Conservation (phyloP, 2,329 filamentous ascomycete genomes). For the Talaromyces marneffei region DNA sequence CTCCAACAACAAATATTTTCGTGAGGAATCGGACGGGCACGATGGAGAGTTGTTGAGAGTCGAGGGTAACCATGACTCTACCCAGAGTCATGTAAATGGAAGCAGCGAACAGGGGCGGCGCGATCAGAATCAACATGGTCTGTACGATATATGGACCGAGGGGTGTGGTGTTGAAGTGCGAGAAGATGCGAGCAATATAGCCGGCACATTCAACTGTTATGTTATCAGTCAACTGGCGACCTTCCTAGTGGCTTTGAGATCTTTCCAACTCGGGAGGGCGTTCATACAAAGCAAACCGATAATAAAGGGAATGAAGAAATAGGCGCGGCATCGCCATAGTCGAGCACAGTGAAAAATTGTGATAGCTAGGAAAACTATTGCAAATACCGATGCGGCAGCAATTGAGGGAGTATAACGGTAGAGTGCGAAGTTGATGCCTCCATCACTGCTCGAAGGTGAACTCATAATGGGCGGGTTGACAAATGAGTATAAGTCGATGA, state of each 20-base stretch:
- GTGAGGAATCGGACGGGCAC: slow-evolving; percentile 28
- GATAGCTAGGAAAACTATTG: neutral
- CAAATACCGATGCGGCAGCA: neutral
- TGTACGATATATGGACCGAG: neutral
- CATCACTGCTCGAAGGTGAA: neutral
- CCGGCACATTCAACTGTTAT: neutral
- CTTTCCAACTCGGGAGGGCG: neutral
- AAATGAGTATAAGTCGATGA: neutral
- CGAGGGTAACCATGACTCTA: slow-evolving; percentile 25
- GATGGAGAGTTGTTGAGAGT: slow-evolving; percentile 18
- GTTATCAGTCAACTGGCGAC: neutral
- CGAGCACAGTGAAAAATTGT: neutral
- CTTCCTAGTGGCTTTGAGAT: neutral
- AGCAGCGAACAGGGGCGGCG: slow-evolving; percentile 33
- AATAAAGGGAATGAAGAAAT: neutral
- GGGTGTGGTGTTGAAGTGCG: neutral
- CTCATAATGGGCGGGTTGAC: neutral
- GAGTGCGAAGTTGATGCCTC: neutral
- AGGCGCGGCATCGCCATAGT: neutral
- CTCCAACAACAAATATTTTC: slow-evolving; percentile 29
- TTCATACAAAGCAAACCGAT: neutral
- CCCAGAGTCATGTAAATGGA: slow-evolving; percentile 32
- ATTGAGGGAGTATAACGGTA: neutral
- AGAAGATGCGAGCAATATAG: slow-evolving; percentile 1
- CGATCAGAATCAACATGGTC: slow-evolving; percentile 23